These are phyloP conservation scores for Phytophthora megakarya DNA, from an alignment of 352 stramenopile species.

Conservation along the genomic window DNA sequence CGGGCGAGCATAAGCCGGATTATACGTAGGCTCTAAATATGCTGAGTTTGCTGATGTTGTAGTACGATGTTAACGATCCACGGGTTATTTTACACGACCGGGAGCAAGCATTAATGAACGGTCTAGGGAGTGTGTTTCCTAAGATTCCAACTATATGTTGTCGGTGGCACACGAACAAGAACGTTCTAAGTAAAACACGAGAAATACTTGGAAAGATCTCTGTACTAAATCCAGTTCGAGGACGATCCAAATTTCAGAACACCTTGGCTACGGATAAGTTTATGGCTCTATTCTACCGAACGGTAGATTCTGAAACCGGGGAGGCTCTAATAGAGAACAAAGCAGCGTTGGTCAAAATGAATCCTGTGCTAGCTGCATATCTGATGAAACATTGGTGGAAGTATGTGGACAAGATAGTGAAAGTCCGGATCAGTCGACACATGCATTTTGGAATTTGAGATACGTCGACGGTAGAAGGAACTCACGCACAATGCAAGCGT, in stretches of 20 bases:
- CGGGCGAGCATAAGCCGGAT: constrained; percentile 8
- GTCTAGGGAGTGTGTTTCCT: neutral
- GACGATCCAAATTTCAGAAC: neutral
- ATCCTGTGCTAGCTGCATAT: neutral
- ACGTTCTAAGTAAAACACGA: neutral
- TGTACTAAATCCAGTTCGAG: neutral
- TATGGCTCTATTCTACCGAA: neutral
- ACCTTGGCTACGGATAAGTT: neutral
- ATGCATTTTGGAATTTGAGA: neutral
- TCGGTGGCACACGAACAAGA: constrained; percentile 7
- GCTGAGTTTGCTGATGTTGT: neutral
- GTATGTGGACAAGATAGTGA: constrained; percentile 1
- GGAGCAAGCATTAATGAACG: constrained; percentile 9
- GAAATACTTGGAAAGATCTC: neutral
- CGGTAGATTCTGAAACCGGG: neutral
- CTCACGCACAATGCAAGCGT: neutral
- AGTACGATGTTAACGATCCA: neutral
- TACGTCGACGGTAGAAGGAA: too few species aligned
- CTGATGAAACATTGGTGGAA: neutral
- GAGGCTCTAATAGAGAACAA: neutral
- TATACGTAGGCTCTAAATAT: constrained; percentile 3
- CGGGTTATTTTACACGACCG: neutral
- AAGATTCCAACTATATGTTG: neutral
- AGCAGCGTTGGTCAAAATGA: neutral
- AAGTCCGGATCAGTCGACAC: neutral